phyloP scores from a whole-genome alignment of 345 rosid genomes.

The Passiflora organensis region DNA sequence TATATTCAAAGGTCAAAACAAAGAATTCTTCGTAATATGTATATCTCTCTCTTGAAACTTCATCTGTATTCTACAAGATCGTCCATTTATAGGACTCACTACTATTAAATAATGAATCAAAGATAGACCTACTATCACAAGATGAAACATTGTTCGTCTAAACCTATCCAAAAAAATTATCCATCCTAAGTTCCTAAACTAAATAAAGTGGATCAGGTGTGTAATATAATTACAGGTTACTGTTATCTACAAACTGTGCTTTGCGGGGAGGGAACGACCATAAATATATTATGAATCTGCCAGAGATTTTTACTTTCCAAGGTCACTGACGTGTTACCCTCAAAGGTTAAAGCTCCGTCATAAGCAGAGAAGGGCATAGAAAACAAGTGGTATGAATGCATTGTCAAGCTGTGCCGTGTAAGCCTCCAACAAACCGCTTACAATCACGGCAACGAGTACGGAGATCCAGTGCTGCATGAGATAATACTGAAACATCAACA shows the following conservation, averaged over 20 bases:
- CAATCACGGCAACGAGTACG: constrained; percentile 61
- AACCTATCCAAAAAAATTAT: no score
- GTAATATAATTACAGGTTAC: background rate
- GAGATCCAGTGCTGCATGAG: constrained; percentile 82
- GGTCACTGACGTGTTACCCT: background rate
- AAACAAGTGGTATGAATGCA: constrained; percentile 89
- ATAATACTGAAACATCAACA: constrained; percentile 5
- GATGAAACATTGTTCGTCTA: background rate
- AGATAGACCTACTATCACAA: background rate
- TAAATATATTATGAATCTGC: no score
- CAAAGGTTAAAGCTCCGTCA: constrained; percentile 21
- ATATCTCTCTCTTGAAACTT: background rate
- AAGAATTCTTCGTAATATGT: no score
- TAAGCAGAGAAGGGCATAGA: constrained; percentile 88
- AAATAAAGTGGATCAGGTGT: background rate
- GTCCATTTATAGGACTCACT: background rate
- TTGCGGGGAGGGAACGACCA: background rate
- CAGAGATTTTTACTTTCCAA: background rate
- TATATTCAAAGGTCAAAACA: no score
- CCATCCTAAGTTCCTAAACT: no score
- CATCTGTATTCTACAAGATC: background rate
- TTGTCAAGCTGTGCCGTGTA: constrained; percentile 91
- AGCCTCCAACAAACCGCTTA: constrained; percentile 88
- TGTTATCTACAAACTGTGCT: background rate
- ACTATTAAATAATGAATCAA: background rate